phyloP scores from a whole-genome alignment of 2,329 filamentous ascomycete species.

The Stemphylium beticola region DNA sequence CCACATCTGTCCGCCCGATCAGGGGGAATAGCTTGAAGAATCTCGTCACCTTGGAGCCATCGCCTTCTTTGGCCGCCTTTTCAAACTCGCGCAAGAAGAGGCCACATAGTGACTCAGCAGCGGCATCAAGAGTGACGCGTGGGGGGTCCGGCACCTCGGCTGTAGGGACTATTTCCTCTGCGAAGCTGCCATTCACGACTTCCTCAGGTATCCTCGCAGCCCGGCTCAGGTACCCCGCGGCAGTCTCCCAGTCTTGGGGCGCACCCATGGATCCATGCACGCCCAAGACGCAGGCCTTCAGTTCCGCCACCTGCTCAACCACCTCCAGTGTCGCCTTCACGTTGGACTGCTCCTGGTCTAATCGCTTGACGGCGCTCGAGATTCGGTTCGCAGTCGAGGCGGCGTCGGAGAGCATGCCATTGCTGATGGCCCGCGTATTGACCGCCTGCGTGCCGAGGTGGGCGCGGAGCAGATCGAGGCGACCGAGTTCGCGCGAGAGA shows the following conservation, averaged over 20 bases:
- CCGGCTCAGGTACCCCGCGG: slow-evolving; percentile 84
- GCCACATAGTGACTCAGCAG: slow-evolving; percentile 86
- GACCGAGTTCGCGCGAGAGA: slow-evolving; percentile 82
- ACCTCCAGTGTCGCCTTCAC: slow-evolving; percentile 90
- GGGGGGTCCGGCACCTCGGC: slow-evolving; percentile 94
- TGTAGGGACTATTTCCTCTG: slow-evolving; percentile 89
- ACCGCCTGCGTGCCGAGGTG: slow-evolving; percentile 87
- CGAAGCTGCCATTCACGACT: slow-evolving; percentile 84
- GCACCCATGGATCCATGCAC: slow-evolving; percentile 97
- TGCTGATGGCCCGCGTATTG: slow-evolving; percentile 80
- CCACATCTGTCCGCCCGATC: slow-evolving; percentile 86
- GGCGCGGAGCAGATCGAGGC: slow-evolving; percentile 87
- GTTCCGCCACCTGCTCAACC: slow-evolving; percentile 94
- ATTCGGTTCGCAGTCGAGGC: slow-evolving; percentile 85
- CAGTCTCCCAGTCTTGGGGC: slow-evolving; percentile 97
- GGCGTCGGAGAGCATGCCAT: slow-evolving; percentile 87
- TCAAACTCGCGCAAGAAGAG: slow-evolving; percentile 95
- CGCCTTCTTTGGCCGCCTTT: slow-evolving; percentile 83
- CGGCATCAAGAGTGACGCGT: slow-evolving; percentile 81
- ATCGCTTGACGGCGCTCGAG: slow-evolving; percentile 81
- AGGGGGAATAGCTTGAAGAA: slow-evolving; percentile 99
- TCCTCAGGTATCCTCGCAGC: slow-evolving; percentile 80
- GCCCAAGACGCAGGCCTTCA: slow-evolving; percentile 94
- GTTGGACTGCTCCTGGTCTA: slow-evolving; percentile 89
- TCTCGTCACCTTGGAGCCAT: slow-evolving; percentile 86